Conservation (phyloP, 1,284 basidiomycete species). For the Tilletia walkeri region DNA sequence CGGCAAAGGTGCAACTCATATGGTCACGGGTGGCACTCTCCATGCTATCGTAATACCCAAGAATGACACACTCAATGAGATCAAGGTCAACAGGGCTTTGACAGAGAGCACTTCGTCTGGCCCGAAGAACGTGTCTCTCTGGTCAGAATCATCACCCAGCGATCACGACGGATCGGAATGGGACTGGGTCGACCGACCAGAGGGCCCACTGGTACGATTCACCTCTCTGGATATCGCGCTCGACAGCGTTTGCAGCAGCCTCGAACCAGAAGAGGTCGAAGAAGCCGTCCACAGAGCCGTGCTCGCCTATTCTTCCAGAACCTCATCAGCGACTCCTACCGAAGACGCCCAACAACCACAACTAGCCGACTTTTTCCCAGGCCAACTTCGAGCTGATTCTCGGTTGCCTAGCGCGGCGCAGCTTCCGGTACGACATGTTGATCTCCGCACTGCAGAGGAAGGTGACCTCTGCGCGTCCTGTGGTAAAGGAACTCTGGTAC, state of each 20-base stretch:
- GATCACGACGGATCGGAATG: slow-evolving; percentile 21
- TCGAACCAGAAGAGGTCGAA: slow-evolving; percentile 37
- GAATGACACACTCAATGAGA: slow-evolving; percentile 33
- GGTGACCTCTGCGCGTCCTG: slow-evolving; percentile 45
- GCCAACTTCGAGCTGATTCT: slow-evolving; percentile 25
- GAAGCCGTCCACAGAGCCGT: slow-evolving; percentile 27
- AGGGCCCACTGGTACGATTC: slow-evolving; percentile 42
- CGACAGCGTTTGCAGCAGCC: slow-evolving; percentile 35
- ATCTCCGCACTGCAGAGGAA: slow-evolving; percentile 29
- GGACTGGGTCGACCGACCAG: slow-evolving; percentile 46
- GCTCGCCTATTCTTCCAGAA: slow-evolving; percentile 1
- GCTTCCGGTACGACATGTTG: slow-evolving; percentile 24
- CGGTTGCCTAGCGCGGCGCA: slow-evolving; percentile 18
- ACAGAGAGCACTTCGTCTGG: neutral
- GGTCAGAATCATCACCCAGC: neutral
- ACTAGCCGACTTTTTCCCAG: slow-evolving; percentile 32
- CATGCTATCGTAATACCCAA: slow-evolving; percentile 36
- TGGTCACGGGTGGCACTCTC: slow-evolving; percentile 26
- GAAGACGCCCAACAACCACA: slow-evolving; percentile 6
- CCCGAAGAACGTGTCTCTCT: neutral
- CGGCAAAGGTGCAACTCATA: slow-evolving; percentile 18
- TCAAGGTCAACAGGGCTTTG: slow-evolving; percentile 35
- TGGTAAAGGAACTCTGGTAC: slow-evolving; percentile 24
- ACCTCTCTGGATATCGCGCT: slow-evolving; percentile 27
- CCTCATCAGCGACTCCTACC: neutral